Evolutionary conservation across 371 early-diverging fungal genomes (phyloP).

Genomic region (Mortierella sp.): DNA sequence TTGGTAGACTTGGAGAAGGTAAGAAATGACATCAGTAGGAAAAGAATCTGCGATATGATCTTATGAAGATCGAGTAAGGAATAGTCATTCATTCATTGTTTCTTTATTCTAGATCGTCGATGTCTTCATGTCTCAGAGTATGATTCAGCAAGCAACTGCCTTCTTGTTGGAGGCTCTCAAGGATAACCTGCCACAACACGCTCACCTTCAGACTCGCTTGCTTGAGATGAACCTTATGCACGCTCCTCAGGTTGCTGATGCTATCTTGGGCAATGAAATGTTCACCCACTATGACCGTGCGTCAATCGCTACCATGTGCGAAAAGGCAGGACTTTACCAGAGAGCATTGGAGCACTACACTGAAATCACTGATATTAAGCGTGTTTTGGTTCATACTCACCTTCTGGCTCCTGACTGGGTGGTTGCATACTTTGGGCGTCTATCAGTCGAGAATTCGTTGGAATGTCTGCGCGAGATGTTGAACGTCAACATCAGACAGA

Average conservation of each 20-base stretch:
- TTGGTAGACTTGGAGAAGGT: conserved; percentile 86
- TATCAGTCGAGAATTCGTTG: conserved; percentile 94
- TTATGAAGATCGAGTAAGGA: neutral
- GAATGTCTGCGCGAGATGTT: conserved; percentile 94
- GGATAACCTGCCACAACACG: conserved; percentile 91
- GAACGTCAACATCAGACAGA: conserved; percentile 88
- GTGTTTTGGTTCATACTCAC: conserved; percentile 93
- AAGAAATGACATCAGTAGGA: neutral
- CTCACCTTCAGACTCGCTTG: conserved; percentile 92
- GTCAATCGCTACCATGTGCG: conserved; percentile 92
- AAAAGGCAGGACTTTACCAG: conserved; percentile 97
- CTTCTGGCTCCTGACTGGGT: conserved; percentile 89
- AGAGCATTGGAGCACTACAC: conserved; percentile 97
- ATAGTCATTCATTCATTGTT: neutral
- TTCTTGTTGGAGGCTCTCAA: conserved; percentile 97
- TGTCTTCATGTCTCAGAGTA: conserved; percentile 91
- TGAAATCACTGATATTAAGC: conserved; percentile 95
- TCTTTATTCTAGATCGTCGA: conserved; percentile 79
- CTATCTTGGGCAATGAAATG: conserved; percentile 95
- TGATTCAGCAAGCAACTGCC: conserved; percentile 96
- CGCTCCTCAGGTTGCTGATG: conserved; percentile 98
- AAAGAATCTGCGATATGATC: neutral
- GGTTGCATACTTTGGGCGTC: conserved; percentile 91
- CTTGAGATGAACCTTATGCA: conserved; percentile 98
- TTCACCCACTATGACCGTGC: conserved; percentile 95